Evolutionary conservation across 1,139 yeast species (phyloP).

Genomic region (Zygoascus sp.): DNA sequence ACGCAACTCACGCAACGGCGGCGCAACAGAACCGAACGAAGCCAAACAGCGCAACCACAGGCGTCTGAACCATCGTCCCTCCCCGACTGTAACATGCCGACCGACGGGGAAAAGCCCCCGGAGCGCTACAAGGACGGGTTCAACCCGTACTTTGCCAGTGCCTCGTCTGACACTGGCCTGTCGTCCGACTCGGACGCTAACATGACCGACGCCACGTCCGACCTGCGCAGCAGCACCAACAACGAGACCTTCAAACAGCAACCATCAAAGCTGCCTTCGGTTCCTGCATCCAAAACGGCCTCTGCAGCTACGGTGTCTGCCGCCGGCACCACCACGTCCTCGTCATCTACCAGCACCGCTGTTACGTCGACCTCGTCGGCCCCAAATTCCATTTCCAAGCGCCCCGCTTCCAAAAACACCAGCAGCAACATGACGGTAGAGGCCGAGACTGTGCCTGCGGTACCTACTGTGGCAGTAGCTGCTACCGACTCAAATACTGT

Average conservation of each 20-base stretch:
- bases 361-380: constrained; percentile 8
- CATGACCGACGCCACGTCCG: neutral
- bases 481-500: constrained; percentile 11
- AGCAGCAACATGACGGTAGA: constrained; percentile 37
- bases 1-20: neutral
- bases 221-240: neutral
- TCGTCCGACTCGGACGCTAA: neutral
- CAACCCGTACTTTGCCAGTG: constrained; percentile 5
- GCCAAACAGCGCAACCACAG: no score
- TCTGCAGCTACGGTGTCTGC: neutral
- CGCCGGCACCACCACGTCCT: neutral
- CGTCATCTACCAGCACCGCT: constrained; percentile 2
- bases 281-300: neutral
- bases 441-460: constrained; percentile 41
- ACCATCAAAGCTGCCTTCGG: neutral
- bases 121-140: neutral
- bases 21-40: no score
- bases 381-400: neutral
- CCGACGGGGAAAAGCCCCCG: neutral
- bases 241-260: neutral
- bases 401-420: constrained; percentile 6
- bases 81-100: neutral
- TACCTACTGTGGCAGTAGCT: constrained; percentile 34
- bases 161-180: neutral
- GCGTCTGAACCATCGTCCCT: no score